These are phyloP conservation scores for Malus hybrid DNA, from an alignment of 331 rosid genomes.

Conservation along the genomic window DNA sequence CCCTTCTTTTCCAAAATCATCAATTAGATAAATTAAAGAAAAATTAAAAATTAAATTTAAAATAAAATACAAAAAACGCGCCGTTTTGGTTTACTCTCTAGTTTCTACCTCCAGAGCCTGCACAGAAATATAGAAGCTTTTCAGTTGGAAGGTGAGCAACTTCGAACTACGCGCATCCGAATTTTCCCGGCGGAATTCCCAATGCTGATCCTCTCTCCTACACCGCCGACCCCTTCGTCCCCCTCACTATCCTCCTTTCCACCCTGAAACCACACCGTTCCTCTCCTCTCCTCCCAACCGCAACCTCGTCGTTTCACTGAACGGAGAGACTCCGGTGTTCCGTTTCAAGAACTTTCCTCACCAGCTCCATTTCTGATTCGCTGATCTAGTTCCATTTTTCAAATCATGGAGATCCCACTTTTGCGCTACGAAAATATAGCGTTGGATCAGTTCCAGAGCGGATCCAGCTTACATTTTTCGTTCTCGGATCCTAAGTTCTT, in stretches of 20 bases:
- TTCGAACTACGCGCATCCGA: neutral
- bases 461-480: constrained; percentile 14
- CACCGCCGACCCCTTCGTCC: neutral
- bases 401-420: constrained; percentile 53
- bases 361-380: neutral
- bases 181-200: constrained; percentile 37
- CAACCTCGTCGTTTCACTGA: neutral
- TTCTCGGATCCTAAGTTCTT: constrained; percentile 16
- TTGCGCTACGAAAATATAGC: constrained; percentile 27
- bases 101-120: neutral
- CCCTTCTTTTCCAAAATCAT: too few species aligned
- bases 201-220: constrained; percentile 27
- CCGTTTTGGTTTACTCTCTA: neutral
- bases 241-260: neutral
- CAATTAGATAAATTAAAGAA: too few species aligned
- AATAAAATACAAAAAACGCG: neutral
- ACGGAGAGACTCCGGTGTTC: neutral
- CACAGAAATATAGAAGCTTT: neutral
- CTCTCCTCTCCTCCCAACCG: neutral
- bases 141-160: neutral
- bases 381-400: neutral
- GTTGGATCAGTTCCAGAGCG: constrained; percentile 19
- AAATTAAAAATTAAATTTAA: too few species aligned
- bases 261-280: neutral
- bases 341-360: neutral